A percentile compares a stretch with the other conserved stretches of the same genome.
Evolutionary conservation across 345 rosid species (phyloP).

Genomic region (Citrus maxima): DNA sequence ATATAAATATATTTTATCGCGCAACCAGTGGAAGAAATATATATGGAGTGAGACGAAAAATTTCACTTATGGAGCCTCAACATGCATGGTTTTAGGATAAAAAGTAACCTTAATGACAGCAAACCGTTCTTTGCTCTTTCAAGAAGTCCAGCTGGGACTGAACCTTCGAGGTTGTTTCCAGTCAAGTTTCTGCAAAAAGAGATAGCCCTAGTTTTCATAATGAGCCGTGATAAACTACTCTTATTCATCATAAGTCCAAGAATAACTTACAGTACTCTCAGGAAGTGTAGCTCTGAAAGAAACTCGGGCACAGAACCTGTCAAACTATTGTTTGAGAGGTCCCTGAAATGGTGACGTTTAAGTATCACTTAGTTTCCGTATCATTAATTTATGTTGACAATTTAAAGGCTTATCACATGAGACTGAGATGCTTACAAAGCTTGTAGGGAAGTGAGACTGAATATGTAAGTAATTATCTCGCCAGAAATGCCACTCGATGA

Average conservation of each 20-base stretch:
- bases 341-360: slow-evolving; percentile 17
- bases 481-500: not conserved
- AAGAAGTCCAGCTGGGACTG: slow-evolving; percentile 38
- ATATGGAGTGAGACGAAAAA: too few species aligned
- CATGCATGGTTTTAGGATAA: too few species aligned
- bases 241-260: not conserved
- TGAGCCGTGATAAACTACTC: not conserved
- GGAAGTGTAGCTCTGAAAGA: slow-evolving; percentile 27
- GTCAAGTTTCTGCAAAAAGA: slow-evolving; percentile 32
- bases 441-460: not conserved
- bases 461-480: not conserved
- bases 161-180: slow-evolving; percentile 42
- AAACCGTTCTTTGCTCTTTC: slow-evolving; percentile 34
- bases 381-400: not conserved
- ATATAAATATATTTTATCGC: too few species aligned
- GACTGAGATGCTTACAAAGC: not conserved
- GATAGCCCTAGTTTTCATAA: not conserved
- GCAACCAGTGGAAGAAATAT: too few species aligned
- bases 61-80: too few species aligned
- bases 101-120: slow-evolving; percentile 33
- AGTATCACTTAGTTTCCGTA: not conserved
- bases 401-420: not conserved
- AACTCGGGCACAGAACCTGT: slow-evolving; percentile 41
- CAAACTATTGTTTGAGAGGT: slow-evolving; percentile 45
- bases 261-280: slow-evolving; percentile 34